Conservation (phyloP, 805 yeast genomes). For the Priceomyces fermenticarens region DNA sequence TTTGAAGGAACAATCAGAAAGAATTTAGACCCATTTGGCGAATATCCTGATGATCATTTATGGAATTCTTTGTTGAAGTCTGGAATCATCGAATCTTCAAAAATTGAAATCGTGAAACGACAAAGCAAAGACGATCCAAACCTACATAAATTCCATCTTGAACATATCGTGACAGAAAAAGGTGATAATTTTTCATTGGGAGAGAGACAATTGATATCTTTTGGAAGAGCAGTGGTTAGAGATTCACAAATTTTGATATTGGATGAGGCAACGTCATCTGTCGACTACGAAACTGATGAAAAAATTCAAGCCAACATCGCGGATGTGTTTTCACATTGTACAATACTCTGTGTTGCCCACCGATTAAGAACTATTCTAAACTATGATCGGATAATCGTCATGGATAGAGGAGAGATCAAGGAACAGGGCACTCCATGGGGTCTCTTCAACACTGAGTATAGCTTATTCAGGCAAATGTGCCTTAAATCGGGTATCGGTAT, state of each 20-base stretch:
- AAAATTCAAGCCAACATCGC: slow-evolving; percentile 33
- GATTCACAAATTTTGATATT: slow-evolving; percentile 33
- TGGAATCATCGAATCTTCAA: slow-evolving; percentile 41
- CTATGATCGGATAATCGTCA: slow-evolving; percentile 32
- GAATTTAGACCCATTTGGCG: slow-evolving; percentile 58
- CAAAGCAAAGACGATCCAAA: slow-evolving; percentile 9
- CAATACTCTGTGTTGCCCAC: slow-evolving; percentile 39
- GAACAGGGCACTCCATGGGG: slow-evolving; percentile 35
- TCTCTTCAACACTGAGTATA: slow-evolving; percentile 22
- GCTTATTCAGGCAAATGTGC: slow-evolving; percentile 34
- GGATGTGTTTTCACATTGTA: slow-evolving; percentile 29
- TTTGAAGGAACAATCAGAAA: slow-evolving; percentile 53
- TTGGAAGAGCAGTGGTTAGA: slow-evolving; percentile 37
- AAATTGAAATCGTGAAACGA: slow-evolving; percentile 17
- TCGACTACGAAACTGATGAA: slow-evolving; percentile 37
- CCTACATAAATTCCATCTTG: slow-evolving; percentile 35
- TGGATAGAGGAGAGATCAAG: slow-evolving; percentile 31
- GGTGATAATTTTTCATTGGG: slow-evolving; percentile 37
- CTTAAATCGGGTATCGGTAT: slow-evolving; percentile 32
- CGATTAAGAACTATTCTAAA: slow-evolving; percentile 35
- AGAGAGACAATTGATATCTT: slow-evolving; percentile 36
- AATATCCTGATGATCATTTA: slow-evolving; percentile 43
- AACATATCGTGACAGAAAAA: slow-evolving; percentile 34
- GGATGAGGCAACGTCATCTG: slow-evolving; percentile 40
- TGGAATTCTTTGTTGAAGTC: slow-evolving; percentile 56